These are phyloP conservation scores for Neurospora sp. DNA, from an alignment of 495 filamentous ascomycete species.

Conservation along the genomic window DNA sequence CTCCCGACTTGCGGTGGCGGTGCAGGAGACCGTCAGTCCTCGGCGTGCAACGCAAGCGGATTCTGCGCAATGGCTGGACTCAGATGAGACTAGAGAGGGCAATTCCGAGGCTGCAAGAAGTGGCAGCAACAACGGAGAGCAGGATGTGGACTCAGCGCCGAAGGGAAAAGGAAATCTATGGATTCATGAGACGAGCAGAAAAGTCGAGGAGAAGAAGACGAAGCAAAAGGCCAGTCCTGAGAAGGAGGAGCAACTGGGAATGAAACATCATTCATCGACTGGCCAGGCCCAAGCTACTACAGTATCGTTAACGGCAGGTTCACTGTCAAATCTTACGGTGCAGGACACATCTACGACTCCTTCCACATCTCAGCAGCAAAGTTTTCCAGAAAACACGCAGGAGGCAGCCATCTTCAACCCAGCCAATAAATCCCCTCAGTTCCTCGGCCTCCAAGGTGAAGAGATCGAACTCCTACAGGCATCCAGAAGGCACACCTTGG, in stretches of 20 bases:
- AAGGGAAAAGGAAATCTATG: too few species aligned
- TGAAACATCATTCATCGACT: background rate
- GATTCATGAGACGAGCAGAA: background rate
- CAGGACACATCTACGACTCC: background rate
- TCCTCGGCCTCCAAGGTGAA: background rate
- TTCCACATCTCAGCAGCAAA: background rate
- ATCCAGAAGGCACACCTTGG: background rate
- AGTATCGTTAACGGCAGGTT: background rate
- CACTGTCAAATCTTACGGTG: background rate
- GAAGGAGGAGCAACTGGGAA: too few species aligned
- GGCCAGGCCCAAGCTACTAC: background rate
- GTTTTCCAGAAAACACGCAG: background rate
- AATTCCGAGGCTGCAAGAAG: too few species aligned
- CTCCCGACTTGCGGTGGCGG: too few species aligned
- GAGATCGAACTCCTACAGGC: background rate
- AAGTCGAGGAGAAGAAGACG: background rate
- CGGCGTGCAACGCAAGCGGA: too few species aligned
- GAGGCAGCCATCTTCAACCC: background rate
- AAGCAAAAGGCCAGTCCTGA: background rate
- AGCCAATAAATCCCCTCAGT: background rate
- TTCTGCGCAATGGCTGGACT: too few species aligned
- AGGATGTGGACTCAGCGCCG: too few species aligned
- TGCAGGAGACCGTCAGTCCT: too few species aligned
- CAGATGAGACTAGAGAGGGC: too few species aligned
- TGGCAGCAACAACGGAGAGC: too few species aligned